Percentiles rank a stretch among this genome's conserved stretches.
Conservation (phyloP, 2,329 filamentous ascomycete genomes). For the Colletotrichum higginsianum region DNA sequence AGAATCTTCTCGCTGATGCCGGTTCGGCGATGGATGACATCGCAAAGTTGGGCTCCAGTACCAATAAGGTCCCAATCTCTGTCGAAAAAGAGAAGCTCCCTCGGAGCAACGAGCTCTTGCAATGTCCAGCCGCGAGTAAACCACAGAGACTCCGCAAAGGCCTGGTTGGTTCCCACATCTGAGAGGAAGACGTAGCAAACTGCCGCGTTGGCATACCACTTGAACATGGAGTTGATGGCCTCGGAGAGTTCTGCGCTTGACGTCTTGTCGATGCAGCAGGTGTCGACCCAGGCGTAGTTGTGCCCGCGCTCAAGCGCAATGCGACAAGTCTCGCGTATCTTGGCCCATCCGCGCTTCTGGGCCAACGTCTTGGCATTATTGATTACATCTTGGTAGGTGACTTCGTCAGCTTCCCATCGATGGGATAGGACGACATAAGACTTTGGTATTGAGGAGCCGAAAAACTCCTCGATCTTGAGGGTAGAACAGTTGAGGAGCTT, state of each 20-base stretch:
- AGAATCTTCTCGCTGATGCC: not conserved
- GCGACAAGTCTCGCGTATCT: not conserved
- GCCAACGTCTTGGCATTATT: not conserved
- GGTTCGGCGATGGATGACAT: not conserved
- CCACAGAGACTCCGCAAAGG: not conserved
- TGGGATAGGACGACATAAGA: constrained; percentile 7
- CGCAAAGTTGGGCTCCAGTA: not conserved
- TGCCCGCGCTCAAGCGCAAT: not conserved
- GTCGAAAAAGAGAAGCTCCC: not conserved
- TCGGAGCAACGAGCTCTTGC: not conserved
- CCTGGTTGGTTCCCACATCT: not conserved
- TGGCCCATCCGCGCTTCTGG: not conserved
- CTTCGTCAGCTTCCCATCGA: constrained; percentile 5
- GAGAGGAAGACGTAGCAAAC: not conserved
- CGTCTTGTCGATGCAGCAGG: constrained; percentile 2
- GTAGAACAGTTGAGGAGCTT: constrained; percentile 17
- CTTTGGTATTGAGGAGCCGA: not conserved
- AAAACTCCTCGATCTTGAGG: constrained; percentile 16
- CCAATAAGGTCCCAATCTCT: not conserved
- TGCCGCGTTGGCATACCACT: constrained; percentile 2
- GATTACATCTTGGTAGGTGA: not conserved
- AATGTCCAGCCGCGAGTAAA: constrained; percentile 5
- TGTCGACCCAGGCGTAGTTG: constrained; percentile 1
- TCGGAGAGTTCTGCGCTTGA: constrained; percentile 5
- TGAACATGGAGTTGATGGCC: constrained; percentile 3